These are phyloP conservation scores for Cadophora gregata DNA, from an alignment of 2,329 filamentous ascomycete species.

Conservation along the genomic window DNA sequence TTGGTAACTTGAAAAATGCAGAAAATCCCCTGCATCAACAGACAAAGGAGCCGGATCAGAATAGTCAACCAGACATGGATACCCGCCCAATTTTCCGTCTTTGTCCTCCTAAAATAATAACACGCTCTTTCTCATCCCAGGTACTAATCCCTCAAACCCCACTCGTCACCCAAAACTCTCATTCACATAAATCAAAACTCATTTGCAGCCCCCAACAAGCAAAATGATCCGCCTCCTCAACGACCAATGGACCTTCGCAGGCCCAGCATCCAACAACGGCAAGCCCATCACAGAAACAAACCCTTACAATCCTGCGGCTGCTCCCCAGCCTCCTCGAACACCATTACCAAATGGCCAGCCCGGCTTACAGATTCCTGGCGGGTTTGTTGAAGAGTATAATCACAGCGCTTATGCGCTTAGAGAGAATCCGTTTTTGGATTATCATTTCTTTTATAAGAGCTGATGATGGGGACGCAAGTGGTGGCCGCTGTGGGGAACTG, in stretches of 20 bases:
- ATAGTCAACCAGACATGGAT: too few species aligned
- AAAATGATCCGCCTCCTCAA: not conserved
- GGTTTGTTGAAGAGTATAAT: not conserved
- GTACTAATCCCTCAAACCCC: too few species aligned
- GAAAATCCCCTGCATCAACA: too few species aligned
- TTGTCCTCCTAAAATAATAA: too few species aligned
- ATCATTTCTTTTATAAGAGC: not conserved
- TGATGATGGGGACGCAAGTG: not conserved
- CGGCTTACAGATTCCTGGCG: not conserved
- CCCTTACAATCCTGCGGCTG: not conserved
- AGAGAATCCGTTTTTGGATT: not conserved
- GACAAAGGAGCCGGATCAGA: too few species aligned
- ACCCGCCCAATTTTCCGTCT: too few species aligned
- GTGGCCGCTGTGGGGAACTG: too few species aligned
- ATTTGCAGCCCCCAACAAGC: not conserved
- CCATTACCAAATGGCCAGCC: not conserved
- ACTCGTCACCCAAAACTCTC: too few species aligned
- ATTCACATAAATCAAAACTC: too few species aligned
- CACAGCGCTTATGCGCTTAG: not conserved
- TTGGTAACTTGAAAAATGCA: too few species aligned
- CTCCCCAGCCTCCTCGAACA: not conserved
- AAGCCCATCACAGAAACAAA: not conserved
- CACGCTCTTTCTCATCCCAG: too few species aligned
- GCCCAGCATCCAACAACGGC: not conserved
- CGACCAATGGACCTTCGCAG: not conserved